phyloP scores from a whole-genome alignment of 2,329 filamentous ascomycete species.

The Nemania sp. region DNA sequence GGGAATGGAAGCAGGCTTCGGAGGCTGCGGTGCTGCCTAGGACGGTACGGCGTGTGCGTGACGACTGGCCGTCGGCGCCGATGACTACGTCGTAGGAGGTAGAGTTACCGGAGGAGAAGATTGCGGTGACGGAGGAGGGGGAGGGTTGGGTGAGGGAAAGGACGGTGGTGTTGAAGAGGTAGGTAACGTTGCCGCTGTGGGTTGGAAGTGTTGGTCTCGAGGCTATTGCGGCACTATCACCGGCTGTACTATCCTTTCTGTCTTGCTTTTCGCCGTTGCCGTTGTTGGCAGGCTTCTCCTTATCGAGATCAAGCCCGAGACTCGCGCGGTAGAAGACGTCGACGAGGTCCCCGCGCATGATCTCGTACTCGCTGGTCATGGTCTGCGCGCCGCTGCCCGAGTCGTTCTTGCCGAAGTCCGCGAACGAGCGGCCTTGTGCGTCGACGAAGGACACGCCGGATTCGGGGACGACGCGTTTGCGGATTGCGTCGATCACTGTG shows the following conservation, averaged over 20 bases:
- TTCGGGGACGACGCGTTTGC: constrained; percentile 48
- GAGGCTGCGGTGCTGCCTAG: constrained; percentile 36
- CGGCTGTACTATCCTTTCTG: no score
- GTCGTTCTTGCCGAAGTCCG: constrained; percentile 45
- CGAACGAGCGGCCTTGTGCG: constrained; percentile 41
- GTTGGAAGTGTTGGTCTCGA: constrained; percentile 33
- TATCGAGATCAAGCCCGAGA: not conserved
- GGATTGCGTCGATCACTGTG: constrained; percentile 41
- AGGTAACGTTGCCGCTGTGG: constrained; percentile 36
- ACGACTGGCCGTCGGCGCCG: constrained; percentile 58
- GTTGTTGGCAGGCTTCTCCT: not conserved
- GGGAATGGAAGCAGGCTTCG: constrained; percentile 33
- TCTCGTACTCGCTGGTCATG: constrained; percentile 60
- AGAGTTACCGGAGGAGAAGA: constrained; percentile 49
- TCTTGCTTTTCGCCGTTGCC: constrained; percentile 3
- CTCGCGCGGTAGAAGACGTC: constrained; percentile 50
- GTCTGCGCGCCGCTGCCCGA: constrained; percentile 48
- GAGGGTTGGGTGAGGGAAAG: constrained; percentile 35
- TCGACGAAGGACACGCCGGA: constrained; percentile 53
- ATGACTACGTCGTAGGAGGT: constrained; percentile 55
- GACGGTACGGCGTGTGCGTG: constrained; percentile 48
- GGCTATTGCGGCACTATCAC: no score
- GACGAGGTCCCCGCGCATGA: constrained; percentile 61
- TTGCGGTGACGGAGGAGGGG: not conserved
- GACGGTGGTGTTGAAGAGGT: constrained; percentile 40